Percentiles rank a stretch among this genome's conserved stretches.
Evolutionary conservation across 257 asterid genomes (phyloP).

Genomic region (Solanum bukasovii): DNA sequence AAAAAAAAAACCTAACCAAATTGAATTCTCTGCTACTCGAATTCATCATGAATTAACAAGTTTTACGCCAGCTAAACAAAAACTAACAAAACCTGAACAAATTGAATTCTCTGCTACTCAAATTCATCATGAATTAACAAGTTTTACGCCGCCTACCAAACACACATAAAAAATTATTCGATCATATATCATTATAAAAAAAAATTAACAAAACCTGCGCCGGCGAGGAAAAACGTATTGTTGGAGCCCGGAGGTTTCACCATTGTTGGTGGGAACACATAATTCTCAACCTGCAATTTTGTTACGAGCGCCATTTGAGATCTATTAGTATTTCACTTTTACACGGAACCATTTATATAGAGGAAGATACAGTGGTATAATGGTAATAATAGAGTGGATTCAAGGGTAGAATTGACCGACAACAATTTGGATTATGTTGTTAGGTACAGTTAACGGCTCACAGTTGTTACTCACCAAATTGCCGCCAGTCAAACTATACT

Average conservation of each 20-base stretch:
- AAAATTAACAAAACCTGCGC: slow-evolving; percentile 48
- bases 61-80: no score
- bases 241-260: slow-evolving; percentile 56
- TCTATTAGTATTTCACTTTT: neutral
- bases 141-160: accelerated
- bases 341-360: neutral
- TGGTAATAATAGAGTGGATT: neutral
- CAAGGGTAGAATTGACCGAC: neutral
- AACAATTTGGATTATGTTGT: neutral
- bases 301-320: slow-evolving; percentile 19
- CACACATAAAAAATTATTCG: no score
- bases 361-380: neutral
- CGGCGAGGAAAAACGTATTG: slow-evolving; percentile 59
- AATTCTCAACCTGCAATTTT: slow-evolving; percentile 40
- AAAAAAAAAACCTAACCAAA: neutral
- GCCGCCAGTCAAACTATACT: neutral
- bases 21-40: neutral
- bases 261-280: slow-evolving; percentile 39
- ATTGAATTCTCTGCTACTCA: no score
- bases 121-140: neutral
- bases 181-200: no score
- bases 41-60: neutral
- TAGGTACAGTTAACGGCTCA: neutral
- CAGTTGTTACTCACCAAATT: neutral
- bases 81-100: no score